Percentiles rank a stretch among this genome's conserved stretches.
Evolutionary conservation across 768 basidiomycete genomes (phyloP).

Genomic region (Candolleomyces efflorescens): DNA sequence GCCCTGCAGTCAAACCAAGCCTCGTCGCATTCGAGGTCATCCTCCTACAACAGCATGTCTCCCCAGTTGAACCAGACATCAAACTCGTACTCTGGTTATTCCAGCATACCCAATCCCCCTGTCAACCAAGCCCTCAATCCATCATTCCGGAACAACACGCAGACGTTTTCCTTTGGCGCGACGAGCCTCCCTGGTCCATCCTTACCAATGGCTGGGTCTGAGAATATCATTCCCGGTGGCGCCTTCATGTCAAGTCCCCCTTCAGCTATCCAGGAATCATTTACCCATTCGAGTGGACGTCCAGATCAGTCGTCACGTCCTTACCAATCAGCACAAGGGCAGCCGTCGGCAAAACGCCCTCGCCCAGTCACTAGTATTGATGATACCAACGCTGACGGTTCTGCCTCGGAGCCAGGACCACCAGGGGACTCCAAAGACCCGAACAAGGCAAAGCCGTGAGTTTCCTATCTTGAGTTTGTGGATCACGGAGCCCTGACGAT

Average conservation of each 20-base stretch:
- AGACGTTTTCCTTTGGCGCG: slow-evolving; percentile 7
- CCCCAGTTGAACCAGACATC: background rate
- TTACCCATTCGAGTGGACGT: slow-evolving; percentile 16
- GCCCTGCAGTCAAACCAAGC: slow-evolving; percentile 15
- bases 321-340: slow-evolving; percentile 13
- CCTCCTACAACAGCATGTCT: slow-evolving; percentile 15
- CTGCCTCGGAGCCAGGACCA: slow-evolving; percentile 23
- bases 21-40: slow-evolving; percentile 2
- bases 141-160: slow-evolving; percentile 6
- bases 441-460: slow-evolving; percentile 42
- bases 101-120: slow-evolving; percentile 8
- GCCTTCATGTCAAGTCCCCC: slow-evolving; percentile 20
- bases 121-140: slow-evolving; percentile 9
- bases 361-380: slow-evolving; percentile 21
- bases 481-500: slow-evolving; percentile 4
- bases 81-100: slow-evolving; percentile 9
- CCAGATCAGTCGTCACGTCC: background rate
- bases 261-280: slow-evolving; percentile 21
- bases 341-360: slow-evolving; percentile 33
- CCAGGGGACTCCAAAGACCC: slow-evolving; percentile 30
- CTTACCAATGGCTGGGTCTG: slow-evolving; percentile 8
- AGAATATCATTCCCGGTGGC: slow-evolving; percentile 9
- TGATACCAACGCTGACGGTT: slow-evolving; percentile 37
- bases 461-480: slow-evolving; percentile 11
- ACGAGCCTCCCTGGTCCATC: slow-evolving; percentile 3